Conservation (phyloP, 2,329 filamentous ascomycete species). For the Zymoseptoria ardabiliae region DNA sequence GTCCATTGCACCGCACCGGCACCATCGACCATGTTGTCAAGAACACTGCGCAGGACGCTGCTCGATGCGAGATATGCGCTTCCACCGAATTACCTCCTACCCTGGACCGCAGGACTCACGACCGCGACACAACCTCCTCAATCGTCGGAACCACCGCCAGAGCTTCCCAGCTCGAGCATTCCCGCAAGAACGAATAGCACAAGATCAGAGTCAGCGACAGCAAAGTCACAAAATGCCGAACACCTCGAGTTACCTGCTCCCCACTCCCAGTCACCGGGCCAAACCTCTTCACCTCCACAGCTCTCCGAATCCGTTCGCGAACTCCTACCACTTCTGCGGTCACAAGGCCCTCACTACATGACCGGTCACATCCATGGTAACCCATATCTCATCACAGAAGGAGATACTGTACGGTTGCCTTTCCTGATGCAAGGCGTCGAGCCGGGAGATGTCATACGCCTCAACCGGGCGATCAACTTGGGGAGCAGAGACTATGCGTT, state of each 20-base stretch:
- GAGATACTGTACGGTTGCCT: constrained; percentile 43
- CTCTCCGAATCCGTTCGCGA: constrained; percentile 51
- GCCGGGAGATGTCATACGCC: constrained; percentile 76
- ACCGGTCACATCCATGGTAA: constrained; percentile 71
- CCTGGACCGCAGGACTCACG: constrained; percentile 42
- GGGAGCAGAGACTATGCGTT: constrained; percentile 88
- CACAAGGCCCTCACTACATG: constrained; percentile 70
- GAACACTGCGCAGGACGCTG: constrained; percentile 56
- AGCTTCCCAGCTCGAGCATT: not conserved
- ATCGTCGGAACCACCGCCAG: not conserved
- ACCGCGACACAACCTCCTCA: constrained; percentile 22
- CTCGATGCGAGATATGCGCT: constrained; percentile 51
- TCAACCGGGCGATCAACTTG: constrained; percentile 76
- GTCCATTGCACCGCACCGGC: not conserved
- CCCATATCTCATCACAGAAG: constrained; percentile 66
- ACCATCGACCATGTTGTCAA: constrained; percentile 32
- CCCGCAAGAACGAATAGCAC: not conserved
- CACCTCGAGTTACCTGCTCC: not conserved
- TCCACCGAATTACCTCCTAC: constrained; percentile 44
- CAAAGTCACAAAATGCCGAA: not conserved
- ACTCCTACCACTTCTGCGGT: constrained; percentile 63
- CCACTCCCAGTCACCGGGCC: not conserved
- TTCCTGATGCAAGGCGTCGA: constrained; percentile 44
- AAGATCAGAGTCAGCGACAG: not conserved
- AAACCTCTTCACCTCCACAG: constrained; percentile 22